Conservation (phyloP, 768 basidiomycete species). For the Mycena haematopus region DNA sequence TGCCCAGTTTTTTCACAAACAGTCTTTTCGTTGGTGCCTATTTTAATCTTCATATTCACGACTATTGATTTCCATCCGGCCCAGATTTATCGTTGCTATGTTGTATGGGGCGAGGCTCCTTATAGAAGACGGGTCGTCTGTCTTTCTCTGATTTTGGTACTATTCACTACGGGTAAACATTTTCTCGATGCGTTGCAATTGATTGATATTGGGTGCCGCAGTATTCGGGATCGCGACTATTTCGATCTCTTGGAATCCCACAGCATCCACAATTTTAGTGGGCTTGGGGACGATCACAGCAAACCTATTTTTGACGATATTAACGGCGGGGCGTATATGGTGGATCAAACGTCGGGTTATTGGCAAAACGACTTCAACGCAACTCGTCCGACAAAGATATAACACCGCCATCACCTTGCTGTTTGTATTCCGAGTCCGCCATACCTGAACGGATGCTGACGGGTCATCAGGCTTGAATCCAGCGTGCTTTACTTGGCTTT, state of each 20-base stretch:
- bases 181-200: neutral
- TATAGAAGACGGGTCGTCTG: neutral
- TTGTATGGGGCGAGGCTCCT: neutral
- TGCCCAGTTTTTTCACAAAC: neutral
- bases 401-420: neutral
- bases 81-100: constrained; percentile 9
- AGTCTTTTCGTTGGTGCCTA: neutral
- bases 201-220: neutral
- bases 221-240: neutral
- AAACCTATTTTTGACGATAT: constrained; percentile 2
- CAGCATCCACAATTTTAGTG: neutral
- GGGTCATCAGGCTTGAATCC: neutral
- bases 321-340: constrained; percentile 17
- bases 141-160: neutral
- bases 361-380: too few relatives aligned
- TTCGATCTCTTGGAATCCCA: neutral
- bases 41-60: too few relatives aligned
- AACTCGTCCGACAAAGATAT: neutral
- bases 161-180: neutral
- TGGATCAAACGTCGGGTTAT: constrained; percentile 3
- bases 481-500: neutral
- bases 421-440: neutral
- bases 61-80: neutral
- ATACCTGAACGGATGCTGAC: too few relatives aligned
- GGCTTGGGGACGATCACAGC: neutral